Base-by-base conservation (phyloP, 306 rosid genomes). In the Fragaria vesca region DNA sequence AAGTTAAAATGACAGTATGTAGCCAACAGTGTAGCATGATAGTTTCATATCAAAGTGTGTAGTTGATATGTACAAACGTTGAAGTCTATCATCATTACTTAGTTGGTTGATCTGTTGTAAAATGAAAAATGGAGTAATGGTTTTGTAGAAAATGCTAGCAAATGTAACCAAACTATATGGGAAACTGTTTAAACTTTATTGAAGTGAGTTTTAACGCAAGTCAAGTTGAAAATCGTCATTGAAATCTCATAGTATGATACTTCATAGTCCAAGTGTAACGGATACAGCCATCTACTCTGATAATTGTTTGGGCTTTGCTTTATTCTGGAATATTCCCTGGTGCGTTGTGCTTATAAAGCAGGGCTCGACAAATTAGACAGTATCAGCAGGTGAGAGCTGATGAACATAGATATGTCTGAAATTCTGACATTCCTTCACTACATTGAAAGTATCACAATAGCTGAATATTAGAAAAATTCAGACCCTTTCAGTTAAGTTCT, bases 401-500 rank as follows among this genome's bases (percentile, higher is more conserved):
- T 60, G 5, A 60, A 60, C 15, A 60, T 60, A 26, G 36, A 18
- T 24, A 58, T 58, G 65, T 24, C 40, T 62, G 68, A 4, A 70
- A 26, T 47, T 42, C 43, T 70, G 42, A 47, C 43, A 28, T 47
- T 42, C 74, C 28, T 47, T 70, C 16, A 47, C 60, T 5, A 70
- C 58, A 46, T 28, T 47, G 60, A 47, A 6, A 11, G 8, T 26
- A 70, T 26, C 13, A 1, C 24, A n/a, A 16, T 70, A 24, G 21
- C 17, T 21, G n/a, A 70, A 43, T 42, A 12, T n/a, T 43, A 24
- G 17, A 2, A 48, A 38, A 16, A 70, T 47, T 24, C 24, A 47
- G 54, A 70, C 60, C 40, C 74, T 15, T 70, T 70, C 18, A 46
- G 60, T 46, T 70, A 3, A 48, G 24, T 73, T 42, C 46, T 74